phyloP scores from a whole-genome alignment of 768 basidiomycete species.

The Termitomyces eurrhizus region DNA sequence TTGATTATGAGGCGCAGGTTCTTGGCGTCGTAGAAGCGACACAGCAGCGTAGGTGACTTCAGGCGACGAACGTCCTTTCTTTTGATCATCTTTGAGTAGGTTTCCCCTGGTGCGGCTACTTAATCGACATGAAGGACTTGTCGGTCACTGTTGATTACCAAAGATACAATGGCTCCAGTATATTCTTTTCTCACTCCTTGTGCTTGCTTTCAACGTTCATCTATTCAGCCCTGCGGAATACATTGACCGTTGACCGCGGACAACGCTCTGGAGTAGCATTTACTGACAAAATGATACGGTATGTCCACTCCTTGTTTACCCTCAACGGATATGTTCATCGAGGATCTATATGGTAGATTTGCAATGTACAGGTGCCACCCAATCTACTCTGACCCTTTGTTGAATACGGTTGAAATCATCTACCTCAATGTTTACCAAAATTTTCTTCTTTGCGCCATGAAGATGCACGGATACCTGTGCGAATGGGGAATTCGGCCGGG shows the following conservation, averaged over 20 bases:
- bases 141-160: conserved; percentile 79
- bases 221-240: conserved; percentile 46
- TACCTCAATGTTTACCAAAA: conserved; percentile 86
- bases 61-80: not conserved
- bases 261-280: conserved; percentile 65
- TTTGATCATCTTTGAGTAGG: conserved; percentile 32
- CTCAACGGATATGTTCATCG: not conserved
- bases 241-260: conserved; percentile 67
- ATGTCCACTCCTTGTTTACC: conserved; percentile 19
- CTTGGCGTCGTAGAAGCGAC: conserved; percentile 48
- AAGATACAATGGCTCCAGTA: conserved; percentile 61
- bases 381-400: conserved; percentile 69
- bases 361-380: conserved; percentile 73
- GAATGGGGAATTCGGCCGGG: conserved; percentile 47
- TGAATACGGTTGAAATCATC: conserved; percentile 62
- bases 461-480: conserved; percentile 79
- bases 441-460: conserved; percentile 78
- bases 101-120: conserved; percentile 93
- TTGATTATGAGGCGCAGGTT: conserved; percentile 56
- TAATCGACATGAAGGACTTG: conserved; percentile 72
- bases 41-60: conserved; percentile 33
- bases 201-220: not conserved
- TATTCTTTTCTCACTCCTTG: conserved; percentile 14
- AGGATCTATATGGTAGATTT: conserved; percentile 38
- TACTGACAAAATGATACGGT: conserved; percentile 73